These are phyloP conservation scores for Triticum monococcum DNA, from an alignment of 176 grass and related monocot genomes.

Conservation along the genomic window DNA sequence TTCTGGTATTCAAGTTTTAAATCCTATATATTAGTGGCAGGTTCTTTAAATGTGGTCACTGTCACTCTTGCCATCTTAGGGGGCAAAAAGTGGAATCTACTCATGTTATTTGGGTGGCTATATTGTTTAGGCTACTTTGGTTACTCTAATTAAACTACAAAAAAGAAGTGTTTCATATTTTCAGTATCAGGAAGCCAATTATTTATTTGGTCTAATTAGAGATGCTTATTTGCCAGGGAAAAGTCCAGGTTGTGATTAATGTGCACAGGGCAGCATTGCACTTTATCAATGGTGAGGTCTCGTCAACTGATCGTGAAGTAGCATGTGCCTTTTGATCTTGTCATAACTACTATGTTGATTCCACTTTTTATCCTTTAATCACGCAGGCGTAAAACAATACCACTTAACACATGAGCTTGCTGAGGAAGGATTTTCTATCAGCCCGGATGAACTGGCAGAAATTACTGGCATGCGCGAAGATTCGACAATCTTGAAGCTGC, in stretches of 20 bases:
- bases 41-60: too few species aligned
- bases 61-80: too few species aligned
- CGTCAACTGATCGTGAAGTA: neutral
- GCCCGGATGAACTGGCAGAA: constrained; percentile 78
- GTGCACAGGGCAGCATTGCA: constrained; percentile 76
- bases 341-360: neutral
- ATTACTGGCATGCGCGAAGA: constrained; percentile 47
- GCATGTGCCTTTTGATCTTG: constrained; percentile 14
- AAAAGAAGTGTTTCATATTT: neutral
- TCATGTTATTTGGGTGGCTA: neutral
- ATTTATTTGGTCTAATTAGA: neutral
- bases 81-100: too few species aligned
- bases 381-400: constrained; percentile 46
- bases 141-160: neutral
- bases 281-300: constrained; percentile 58
- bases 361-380: constrained; percentile 17
- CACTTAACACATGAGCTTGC: constrained; percentile 50
- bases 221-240: constrained; percentile 39
- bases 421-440: constrained; percentile 66
- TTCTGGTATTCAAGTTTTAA: too few species aligned
- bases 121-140: neutral
- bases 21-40: too few species aligned
- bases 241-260: constrained; percentile 66
- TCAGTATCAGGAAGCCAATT: neutral
- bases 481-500: constrained; percentile 38